Conservation (phyloP, 2,329 filamentous ascomycete species). For the Spiromastix sp. region DNA sequence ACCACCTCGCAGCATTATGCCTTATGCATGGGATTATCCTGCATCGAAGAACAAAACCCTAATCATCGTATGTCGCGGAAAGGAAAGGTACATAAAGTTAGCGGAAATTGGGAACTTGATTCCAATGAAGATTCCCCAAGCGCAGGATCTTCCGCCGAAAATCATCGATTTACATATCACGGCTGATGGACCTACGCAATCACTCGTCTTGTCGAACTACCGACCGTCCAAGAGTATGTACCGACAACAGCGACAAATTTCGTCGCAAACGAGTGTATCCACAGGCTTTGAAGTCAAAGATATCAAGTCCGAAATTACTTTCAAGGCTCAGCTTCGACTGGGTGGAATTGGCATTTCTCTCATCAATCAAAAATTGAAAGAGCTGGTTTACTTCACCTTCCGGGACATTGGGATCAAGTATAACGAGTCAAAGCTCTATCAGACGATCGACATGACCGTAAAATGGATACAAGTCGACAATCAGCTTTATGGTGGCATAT, state of each 20-base stretch:
- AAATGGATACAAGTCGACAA: conserved; percentile 99
- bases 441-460: conserved; percentile 79
- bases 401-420: conserved; percentile 85
- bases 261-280: conserved; percentile 48
- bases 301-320: conserved; percentile 74
- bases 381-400: conserved; percentile 88
- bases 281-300: conserved; percentile 90
- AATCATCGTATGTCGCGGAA: conserved; percentile 66
- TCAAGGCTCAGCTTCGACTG: conserved; percentile 78
- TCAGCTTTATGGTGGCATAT: conserved; percentile 94
- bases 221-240: conserved; percentile 89
- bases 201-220: conserved; percentile 87
- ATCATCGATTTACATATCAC: conserved; percentile 95
- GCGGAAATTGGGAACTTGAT: conserved; percentile 94
- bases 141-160: conserved; percentile 57
- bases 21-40: conserved; percentile 98
- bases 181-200: conserved; percentile 91
- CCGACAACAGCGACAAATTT: conserved; percentile 47
- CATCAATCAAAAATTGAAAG: conserved; percentile 82
- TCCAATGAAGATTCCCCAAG: conserved; percentile 74
- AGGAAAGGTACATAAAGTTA: conserved; percentile 84
- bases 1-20: conserved; percentile 94
- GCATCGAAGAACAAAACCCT: conserved; percentile 95
- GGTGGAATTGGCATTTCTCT: conserved; percentile 88
- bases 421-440: conserved; percentile 85